Evolutionary conservation across 345 rosid genomes (phyloP).

Genomic region (Euphorbia lathyris): DNA sequence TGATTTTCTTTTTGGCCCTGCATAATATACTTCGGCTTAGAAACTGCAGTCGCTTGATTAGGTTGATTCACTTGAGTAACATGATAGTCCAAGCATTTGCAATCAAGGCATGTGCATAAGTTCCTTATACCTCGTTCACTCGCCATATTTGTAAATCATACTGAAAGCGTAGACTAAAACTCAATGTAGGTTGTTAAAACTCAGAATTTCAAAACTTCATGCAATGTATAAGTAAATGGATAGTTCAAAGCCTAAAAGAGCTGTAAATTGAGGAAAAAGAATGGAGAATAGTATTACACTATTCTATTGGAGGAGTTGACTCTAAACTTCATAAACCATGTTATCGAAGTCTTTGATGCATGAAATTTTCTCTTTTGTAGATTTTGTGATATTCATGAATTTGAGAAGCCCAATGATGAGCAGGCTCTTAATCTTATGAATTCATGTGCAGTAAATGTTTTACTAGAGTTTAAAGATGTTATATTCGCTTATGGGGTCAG

Average conservation of each 20-base stretch:
- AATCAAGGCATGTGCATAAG: background rate
- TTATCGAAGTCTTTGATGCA: conserved; percentile 2
- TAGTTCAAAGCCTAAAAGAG: background rate
- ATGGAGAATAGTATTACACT: background rate
- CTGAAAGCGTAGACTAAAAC: background rate
- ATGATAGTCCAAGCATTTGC: background rate
- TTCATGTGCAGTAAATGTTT: conserved; percentile 71
- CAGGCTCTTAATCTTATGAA: conserved; percentile 90
- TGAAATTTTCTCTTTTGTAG: conserved; percentile 32
- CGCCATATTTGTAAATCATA: background rate
- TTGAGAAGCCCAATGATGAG: conserved; percentile 88
- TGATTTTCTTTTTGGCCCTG: background rate
- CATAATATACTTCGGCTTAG: background rate
- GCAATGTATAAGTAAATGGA: background rate
- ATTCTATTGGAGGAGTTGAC: background rate
- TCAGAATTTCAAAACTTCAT: background rate
- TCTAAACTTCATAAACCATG: background rate
- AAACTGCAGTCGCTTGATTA: background rate
- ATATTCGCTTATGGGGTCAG: conserved; percentile 79
- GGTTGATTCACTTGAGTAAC: background rate
- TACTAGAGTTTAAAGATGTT: conserved; percentile 67
- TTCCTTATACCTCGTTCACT: background rate
- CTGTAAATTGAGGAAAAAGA: background rate
- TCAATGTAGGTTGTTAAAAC: background rate
- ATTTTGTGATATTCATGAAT: conserved; percentile 76